A percentile compares a stretch with the other conserved stretches of the same genome.
These are phyloP conservation scores for Penicillium paradoxum DNA, from an alignment of 495 filamentous ascomycete genomes.

Conservation along the genomic window DNA sequence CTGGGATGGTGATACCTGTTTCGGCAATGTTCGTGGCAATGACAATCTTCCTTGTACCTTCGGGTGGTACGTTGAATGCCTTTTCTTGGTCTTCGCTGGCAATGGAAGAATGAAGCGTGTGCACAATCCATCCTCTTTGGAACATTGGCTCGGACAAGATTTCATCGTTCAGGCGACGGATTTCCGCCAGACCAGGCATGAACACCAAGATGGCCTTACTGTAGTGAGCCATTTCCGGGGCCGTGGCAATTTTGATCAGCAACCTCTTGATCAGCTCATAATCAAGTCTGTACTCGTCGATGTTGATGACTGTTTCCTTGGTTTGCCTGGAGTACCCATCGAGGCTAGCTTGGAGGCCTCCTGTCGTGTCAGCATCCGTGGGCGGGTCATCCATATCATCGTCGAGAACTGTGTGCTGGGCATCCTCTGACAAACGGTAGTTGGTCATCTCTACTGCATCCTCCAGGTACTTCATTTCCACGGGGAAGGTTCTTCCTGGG, in stretches of 20 bases:
- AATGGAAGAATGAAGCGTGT: conserved; percentile 88
- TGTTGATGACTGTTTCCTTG: conserved; percentile 60
- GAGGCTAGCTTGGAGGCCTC: conserved; percentile 47
- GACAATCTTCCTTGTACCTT: conserved; percentile 81
- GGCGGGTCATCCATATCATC: conserved; percentile 48
- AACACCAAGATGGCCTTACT: conserved; percentile 94
- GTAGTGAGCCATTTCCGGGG: conserved; percentile 58
- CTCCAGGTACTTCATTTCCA: conserved; percentile 80
- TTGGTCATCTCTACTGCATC: conserved; percentile 83
- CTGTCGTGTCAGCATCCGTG: conserved; percentile 25
- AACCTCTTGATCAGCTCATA: conserved; percentile 75
- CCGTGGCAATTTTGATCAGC: conserved; percentile 64
- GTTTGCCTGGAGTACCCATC: conserved; percentile 70
- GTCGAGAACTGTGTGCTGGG: conserved; percentile 36
- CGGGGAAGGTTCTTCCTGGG: conserved; percentile 89
- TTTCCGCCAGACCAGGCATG: conserved; percentile 89
- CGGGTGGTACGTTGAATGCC: conserved; percentile 79
- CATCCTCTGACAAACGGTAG: conserved; percentile 55
- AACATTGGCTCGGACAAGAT: conserved; percentile 67
- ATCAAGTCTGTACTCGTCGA: conserved; percentile 84
- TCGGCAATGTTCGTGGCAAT: conserved; percentile 96
- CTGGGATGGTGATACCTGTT: conserved; percentile 94
- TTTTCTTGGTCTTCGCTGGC: conserved; percentile 94
- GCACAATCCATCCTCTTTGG: conserved; percentile 66
- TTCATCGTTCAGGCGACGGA: conserved; percentile 79